A percentile compares a stretch with the other conserved stretches of the same genome.
Evolutionary conservation across 208 protist species (phyloP).

Genomic region (Balamuthia mandrillaris): DNA sequence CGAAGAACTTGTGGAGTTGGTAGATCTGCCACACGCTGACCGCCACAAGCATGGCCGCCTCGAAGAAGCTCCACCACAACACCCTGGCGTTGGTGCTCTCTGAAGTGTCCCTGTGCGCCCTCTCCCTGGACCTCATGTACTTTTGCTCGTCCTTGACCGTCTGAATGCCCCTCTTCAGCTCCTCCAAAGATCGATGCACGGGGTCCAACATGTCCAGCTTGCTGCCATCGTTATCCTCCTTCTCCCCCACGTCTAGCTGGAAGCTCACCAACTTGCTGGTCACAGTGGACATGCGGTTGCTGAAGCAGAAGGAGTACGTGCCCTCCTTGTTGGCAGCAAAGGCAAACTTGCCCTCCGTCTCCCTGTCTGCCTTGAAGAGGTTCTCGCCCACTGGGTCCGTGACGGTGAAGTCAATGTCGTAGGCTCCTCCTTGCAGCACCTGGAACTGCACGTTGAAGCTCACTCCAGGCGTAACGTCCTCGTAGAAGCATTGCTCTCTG

Average conservation of each 20-base stretch:
- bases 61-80: conserved; percentile 52
- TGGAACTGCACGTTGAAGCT: conserved; percentile 49
- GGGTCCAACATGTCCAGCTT: neutral
- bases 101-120: conserved; percentile 43
- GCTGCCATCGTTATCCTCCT: neutral
- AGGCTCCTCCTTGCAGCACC: conserved; percentile 53
- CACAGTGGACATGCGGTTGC: conserved; percentile 59
- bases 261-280: conserved; percentile 54
- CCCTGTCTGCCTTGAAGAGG: conserved; percentile 27
- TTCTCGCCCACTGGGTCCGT: neutral
- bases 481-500: conserved; percentile 56
- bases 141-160: conserved; percentile 32
- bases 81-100: conserved; percentile 57
- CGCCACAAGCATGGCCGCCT: conserved; percentile 46
- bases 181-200: neutral
- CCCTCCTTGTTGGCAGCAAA: conserved; percentile 29
- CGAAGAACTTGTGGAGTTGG: conserved; percentile 18
- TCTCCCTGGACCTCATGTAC: conserved; percentile 53
- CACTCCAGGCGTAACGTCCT: neutral
- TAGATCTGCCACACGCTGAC: conserved; percentile 55
- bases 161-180: conserved; percentile 8
- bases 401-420: conserved; percentile 48
- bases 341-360: conserved; percentile 45
- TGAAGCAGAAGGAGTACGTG: conserved; percentile 51
- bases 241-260: conserved; percentile 15